A percentile compares a stretch with the other conserved stretches of the same genome.
phyloP scores from a whole-genome alignment of 495 filamentous ascomycete genomes.

The Aspergillus incahuasiensis region DNA sequence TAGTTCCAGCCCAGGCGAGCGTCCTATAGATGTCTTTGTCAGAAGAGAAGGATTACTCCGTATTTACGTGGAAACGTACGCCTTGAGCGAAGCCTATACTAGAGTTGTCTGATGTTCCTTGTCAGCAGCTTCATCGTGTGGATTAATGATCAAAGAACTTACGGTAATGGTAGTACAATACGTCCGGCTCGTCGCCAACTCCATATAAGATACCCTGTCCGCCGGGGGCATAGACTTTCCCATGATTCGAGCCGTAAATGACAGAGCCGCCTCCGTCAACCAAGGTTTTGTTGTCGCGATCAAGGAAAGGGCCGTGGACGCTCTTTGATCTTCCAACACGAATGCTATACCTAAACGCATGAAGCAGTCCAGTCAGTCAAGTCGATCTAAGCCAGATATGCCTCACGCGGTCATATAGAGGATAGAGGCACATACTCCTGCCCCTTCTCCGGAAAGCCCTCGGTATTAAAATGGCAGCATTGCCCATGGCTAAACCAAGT shows the following conservation, averaged over 20 bases:
- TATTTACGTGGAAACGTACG: slow-evolving; percentile 20
- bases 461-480: slow-evolving; percentile 55
- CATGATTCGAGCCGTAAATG: slow-evolving; percentile 44
- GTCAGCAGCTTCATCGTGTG: slow-evolving; percentile 3
- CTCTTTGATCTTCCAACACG: slow-evolving; percentile 37
- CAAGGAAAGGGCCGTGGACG: slow-evolving; percentile 40
- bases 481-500: slow-evolving; percentile 64
- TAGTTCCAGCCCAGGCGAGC: slow-evolving; percentile 44
- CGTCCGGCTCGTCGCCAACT: slow-evolving; percentile 29
- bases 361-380: neutral
- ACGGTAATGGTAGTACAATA: slow-evolving; percentile 49
- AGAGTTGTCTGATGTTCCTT: slow-evolving; percentile 29
- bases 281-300: slow-evolving; percentile 27
- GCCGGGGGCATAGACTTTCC: slow-evolving; percentile 44
- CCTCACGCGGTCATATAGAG: too few relatives aligned
- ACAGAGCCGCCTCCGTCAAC: slow-evolving; percentile 38
- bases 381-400: neutral
- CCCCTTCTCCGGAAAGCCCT: slow-evolving; percentile 45
- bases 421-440: slow-evolving; percentile 59
- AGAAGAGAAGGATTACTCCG: neutral
- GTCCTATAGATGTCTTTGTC: slow-evolving; percentile 23
- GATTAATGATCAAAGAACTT: neutral
- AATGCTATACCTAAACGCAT: slow-evolving; percentile 31
- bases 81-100: slow-evolving; percentile 34
- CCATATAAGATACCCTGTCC: slow-evolving; percentile 37